Evolutionary conservation across 106 monocot species (phyloP).

Genomic region (Posidonia australis): DNA sequence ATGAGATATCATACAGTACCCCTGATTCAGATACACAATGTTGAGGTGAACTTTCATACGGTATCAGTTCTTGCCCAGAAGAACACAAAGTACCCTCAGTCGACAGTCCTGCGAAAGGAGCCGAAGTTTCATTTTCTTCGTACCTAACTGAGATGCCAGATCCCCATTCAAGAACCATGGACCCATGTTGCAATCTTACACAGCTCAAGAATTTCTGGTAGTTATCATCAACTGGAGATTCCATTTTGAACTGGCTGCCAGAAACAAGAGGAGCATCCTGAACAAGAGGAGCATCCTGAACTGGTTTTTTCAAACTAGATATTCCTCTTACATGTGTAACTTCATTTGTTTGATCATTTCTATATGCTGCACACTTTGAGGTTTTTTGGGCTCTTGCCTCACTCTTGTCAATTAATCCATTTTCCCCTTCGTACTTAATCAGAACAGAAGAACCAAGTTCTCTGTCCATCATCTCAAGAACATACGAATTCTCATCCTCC

Average conservation of each 20-base stretch:
- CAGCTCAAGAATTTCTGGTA: constrained; percentile 33
- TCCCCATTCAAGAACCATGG: constrained; percentile 38
- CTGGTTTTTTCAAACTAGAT: neutral
- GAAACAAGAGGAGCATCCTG: neutral
- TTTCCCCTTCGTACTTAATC: constrained; percentile 34
- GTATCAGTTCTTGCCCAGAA: neutral
- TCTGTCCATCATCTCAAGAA: constrained; percentile 31
- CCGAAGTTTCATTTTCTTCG: constrained; percentile 16
- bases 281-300: neutral
- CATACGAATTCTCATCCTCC: constrained; percentile 37
- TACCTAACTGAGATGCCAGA: constrained; percentile 26
- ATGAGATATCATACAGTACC: neutral
- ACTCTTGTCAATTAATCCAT: neutral
- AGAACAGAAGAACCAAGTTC: constrained; percentile 17
- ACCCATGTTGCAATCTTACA: constrained; percentile 24
- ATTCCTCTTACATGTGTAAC: neutral
- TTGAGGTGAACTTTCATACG: constrained; percentile 2
- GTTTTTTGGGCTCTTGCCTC: neutral
- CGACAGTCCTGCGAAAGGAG: neutral
- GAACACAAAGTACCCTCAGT: neutral
- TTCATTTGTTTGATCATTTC: neutral
- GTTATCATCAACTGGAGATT: constrained; percentile 12
- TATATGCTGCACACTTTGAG: neutral
- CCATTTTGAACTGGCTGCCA: constrained; percentile 1
- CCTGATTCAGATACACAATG: constrained; percentile 6